Evolutionary conservation across 805 yeast species (phyloP), one percentile per base, ranked within the genome.

Genomic region (Cyberlindnera galapagoensis): DNA sequence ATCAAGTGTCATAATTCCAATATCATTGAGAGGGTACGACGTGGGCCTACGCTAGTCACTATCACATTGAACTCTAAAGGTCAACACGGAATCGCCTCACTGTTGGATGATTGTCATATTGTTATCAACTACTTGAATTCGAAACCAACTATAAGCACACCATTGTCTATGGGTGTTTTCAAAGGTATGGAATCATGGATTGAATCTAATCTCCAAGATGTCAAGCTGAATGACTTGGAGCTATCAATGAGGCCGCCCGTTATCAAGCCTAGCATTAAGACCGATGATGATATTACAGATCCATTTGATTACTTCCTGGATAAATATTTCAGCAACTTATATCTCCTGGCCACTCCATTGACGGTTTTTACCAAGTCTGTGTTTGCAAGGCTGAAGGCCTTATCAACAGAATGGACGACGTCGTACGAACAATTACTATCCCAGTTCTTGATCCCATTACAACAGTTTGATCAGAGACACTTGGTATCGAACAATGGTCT

Each of bases 361-460:
- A 60, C 62, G 0, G 60, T 59, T 47, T 57, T 69, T 54, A 54
- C 60, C 6, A 75, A 75, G 41, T 71, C 78, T 0, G 66, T 71
- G 5, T 50, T 75, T 23, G 51, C 68, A 9, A 52, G 79, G 31
- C 52, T 73, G 30, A 59, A 53, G 28, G 63, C 63, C 15, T 48
- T 74, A 40, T 69, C 75, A 36, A 34, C 38, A n/a, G 31, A 41
- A 1, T 53, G 57, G 10, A 26, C 21, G 10, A 19, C 20, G 10
- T 34, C 36, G 7, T 54, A 53, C 14, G 49, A 46, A 30, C 28
- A 38, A 5, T 42, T 44, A 4, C 38, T 74, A 4, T 38, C 42
- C 11, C 47, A 54, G 14, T 40, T 67, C 18, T 40, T 58, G 3
- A 38, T 69, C 11, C 42, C 59, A 2, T 46, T 63, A 3, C 65